Base-by-base conservation (phyloP, 2,329 filamentous ascomycete species). In the Colletotrichum shisoi region DNA sequence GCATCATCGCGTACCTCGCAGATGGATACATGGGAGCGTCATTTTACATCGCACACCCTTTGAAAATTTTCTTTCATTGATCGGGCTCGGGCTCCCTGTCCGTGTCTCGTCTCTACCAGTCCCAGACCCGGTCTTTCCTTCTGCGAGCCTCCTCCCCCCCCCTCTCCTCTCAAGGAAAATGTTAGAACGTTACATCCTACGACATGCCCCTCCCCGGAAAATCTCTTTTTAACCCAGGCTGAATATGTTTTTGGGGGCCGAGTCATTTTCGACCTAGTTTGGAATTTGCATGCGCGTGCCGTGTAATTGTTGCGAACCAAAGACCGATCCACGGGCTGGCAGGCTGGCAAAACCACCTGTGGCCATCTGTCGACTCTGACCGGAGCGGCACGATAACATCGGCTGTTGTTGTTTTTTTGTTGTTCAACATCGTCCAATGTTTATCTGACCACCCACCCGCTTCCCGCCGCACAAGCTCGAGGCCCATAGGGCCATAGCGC, bases 391-490 rank as follows among this genome's bases (percentile, higher is more conserved):
- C 31, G 7, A 34, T 9, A 34, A 34, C 31, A 8, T 34, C 31
- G 9, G 42, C 46, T 27, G 48, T 51, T 34, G 8, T 19, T 8
- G 8, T 9, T 11, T n/a, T 49, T 13, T 15, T 48, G 2, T 13
- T 21, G 24, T 31, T 40, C 39, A 34, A 40, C 53, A 19, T 49
- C 34, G 42, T 66, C 46, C 59, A 57, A 54, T 67, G 54, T 67
- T 67, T 68, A 65, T 65, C 54, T 65, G 65, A 68, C 65, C 61
- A n/a, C 53, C 49, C 31, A 34, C 31, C 31, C 19, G 44, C 52
- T 45, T 63, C 58, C 39, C 24, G 15, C 37, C 19, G 46, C 57
- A 60, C n/a, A 59, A 64, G 52, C 54, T 63, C 40, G 42, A 40
- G 40, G 60, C 53, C 51, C 63, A 61, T 54, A 40, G 40, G 60